phyloP scores from a whole-genome alignment of 805 yeast species.

The Candida ipomoeae region DNA sequence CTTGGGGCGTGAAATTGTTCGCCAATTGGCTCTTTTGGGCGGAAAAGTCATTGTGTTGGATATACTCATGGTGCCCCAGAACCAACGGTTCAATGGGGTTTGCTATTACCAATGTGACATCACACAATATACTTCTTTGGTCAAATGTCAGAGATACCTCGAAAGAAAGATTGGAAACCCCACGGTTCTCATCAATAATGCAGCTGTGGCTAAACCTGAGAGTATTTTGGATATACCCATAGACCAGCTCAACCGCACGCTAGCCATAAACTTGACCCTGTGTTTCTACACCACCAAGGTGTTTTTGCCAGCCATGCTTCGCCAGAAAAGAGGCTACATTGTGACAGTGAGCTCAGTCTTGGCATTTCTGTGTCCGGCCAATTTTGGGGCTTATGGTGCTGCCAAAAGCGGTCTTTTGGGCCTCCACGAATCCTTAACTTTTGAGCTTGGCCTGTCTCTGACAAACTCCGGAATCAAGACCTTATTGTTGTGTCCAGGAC shows the following conservation, averaged over 20 bases:
- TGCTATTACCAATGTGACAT: slow-evolving; percentile 69
- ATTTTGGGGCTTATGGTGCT: slow-evolving; percentile 82
- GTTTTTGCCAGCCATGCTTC: slow-evolving; percentile 71
- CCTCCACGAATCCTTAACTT: slow-evolving; percentile 74
- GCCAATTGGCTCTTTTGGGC: slow-evolving; percentile 37
- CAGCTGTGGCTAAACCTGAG: slow-evolving; percentile 67
- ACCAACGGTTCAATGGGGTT: slow-evolving; percentile 37
- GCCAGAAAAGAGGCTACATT: slow-evolving; percentile 61
- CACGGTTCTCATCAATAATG: slow-evolving; percentile 76
- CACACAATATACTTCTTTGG: slow-evolving; percentile 45
- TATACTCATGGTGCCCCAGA: slow-evolving; percentile 37
- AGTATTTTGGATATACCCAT: slow-evolving; percentile 49
- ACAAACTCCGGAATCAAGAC: slow-evolving; percentile 58
- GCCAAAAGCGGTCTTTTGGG: slow-evolving; percentile 84
- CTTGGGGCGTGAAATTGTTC: slow-evolving; percentile 63
- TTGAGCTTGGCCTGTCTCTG: slow-evolving; percentile 57
- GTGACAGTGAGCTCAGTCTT: slow-evolving; percentile 80
- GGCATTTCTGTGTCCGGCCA: slow-evolving; percentile 82
- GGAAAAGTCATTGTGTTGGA: slow-evolving; percentile 68
- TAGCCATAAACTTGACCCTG: slow-evolving; percentile 67
- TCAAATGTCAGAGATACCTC: slow-evolving; percentile 37
- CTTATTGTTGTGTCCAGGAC: slow-evolving; percentile 83
- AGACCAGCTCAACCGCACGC: slow-evolving; percentile 56
- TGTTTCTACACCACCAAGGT: slow-evolving; percentile 65
- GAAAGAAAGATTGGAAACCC: slow-evolving; percentile 51